phyloP scores from a whole-genome alignment of 805 yeast species.

The Pichia manshurica region DNA sequence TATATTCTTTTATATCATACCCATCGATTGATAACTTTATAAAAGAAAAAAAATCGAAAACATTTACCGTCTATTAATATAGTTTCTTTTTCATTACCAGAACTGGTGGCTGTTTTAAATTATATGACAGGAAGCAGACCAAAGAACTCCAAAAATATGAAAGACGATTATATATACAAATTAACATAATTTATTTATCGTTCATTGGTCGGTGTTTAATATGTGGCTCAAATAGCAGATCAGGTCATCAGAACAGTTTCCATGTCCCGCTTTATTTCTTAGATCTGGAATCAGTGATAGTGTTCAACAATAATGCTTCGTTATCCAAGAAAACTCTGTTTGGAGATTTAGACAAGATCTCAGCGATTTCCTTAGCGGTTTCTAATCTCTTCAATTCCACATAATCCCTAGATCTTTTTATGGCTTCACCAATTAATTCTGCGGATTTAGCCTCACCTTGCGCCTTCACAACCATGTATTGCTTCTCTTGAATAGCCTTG shows the following conservation, averaged over 20 bases:
- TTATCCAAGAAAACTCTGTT: conserved; percentile 88
- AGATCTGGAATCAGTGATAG: conserved; percentile 72
- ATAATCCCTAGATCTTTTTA: conserved; percentile 91
- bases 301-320: conserved; percentile 85
- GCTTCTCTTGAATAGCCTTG: conserved; percentile 96
- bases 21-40: background rate
- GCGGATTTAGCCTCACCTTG: conserved; percentile 99
- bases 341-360: conserved; percentile 77
- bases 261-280: conserved; percentile 17
- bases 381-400: conserved; percentile 95
- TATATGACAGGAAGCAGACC: too few species aligned
- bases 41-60: background rate
- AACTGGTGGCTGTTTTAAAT: too few species aligned
- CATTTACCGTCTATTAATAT: too few species aligned
- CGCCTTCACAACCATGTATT: conserved; percentile 93
- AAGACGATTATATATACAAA: too few species aligned
- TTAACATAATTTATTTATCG: too few species aligned
- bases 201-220: too few species aligned
- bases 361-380: conserved; percentile 94
- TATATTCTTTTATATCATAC: background rate
- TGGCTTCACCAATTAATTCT: conserved; percentile 97
- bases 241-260: background rate
- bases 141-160: too few species aligned
- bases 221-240: too few species aligned
- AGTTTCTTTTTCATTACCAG: too few species aligned